Evolutionary conservation across 495 filamentous ascomycete genomes (phyloP).

Genomic region (Penicillium flavigenum): DNA sequence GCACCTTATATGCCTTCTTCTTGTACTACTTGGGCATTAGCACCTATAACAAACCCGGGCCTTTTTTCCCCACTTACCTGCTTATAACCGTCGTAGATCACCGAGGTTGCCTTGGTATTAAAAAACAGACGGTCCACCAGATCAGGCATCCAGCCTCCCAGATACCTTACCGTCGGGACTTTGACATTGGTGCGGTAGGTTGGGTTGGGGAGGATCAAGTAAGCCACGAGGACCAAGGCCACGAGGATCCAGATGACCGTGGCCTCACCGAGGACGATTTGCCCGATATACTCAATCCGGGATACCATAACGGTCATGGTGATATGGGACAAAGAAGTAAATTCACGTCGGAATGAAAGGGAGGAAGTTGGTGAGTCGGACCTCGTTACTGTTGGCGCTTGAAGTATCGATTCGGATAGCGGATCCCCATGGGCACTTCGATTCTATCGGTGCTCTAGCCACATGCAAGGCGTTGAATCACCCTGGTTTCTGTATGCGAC

Average conservation of each 20-base stretch:
- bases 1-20: slow-evolving; percentile 4
- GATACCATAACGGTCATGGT: background rate
- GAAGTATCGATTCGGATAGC: slow-evolving; percentile 2
- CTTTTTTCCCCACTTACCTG: slow-evolving; percentile 1
- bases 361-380: background rate
- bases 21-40: slow-evolving; percentile 2
- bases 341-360: background rate
- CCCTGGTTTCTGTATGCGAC: slow-evolving; percentile 2
- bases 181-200: slow-evolving; percentile 4
- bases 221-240: background rate
- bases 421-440: slow-evolving; percentile 1
- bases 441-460: background rate
- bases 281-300: background rate
- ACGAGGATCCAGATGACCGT: background rate
- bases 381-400: slow-evolving; percentile 1
- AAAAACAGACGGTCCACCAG: slow-evolving; percentile 1
- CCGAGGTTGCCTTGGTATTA: slow-evolving; percentile 1
- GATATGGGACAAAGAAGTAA: slow-evolving; percentile 1
- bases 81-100: slow-evolving; percentile 1
- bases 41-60: background rate
- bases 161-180: slow-evolving; percentile 3
- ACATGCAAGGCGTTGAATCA: slow-evolving; percentile 2
- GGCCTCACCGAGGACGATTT: slow-evolving; percentile 1
- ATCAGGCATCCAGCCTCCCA: slow-evolving; percentile 1
- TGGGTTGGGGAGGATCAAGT: slow-evolving; percentile 3